phyloP scores from a whole-genome alignment of 75 land plant genomes.

The Cupressus sempervirens region DNA sequence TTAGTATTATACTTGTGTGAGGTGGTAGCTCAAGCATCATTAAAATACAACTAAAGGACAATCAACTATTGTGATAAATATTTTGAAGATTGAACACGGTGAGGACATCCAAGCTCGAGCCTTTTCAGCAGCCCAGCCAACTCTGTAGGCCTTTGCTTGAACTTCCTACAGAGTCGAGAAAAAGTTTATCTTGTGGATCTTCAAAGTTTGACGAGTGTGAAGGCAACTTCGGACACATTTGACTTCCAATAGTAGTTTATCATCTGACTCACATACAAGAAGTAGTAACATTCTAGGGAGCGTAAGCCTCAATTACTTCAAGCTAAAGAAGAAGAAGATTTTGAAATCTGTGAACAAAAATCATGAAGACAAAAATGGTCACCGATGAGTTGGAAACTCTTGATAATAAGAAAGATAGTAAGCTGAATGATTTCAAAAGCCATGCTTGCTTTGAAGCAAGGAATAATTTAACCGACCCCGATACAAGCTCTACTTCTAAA shows the following conservation, averaged over 20 bases:
- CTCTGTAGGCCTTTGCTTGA: constrained; percentile 71
- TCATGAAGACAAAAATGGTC: background rate
- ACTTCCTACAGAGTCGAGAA: constrained; percentile 62
- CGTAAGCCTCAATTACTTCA: constrained; percentile 8
- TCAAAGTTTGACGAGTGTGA: constrained; percentile 62
- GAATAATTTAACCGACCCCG: background rate
- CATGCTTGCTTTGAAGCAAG: background rate
- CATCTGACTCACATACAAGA: background rate
- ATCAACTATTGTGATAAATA: no score
- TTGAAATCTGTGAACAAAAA: background rate
- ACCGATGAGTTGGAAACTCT: background rate
- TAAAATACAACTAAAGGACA: no score
- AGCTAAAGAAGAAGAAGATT: no score
- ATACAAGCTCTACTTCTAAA: background rate
- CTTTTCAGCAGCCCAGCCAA: constrained; percentile 50
- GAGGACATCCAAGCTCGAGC: background rate
- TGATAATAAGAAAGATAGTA: background rate
- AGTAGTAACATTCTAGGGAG: constrained; percentile 3
- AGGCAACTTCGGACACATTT: constrained; percentile 24
- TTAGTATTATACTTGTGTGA: no score
- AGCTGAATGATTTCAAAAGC: background rate
- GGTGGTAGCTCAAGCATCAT: no score
- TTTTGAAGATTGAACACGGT: background rate
- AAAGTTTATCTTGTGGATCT: constrained; percentile 81
- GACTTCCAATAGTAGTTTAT: constrained; percentile 6